These are phyloP conservation scores for Tetrahymena malaccensis DNA, from an alignment of 73 alveolate genomes.

Conservation along the genomic window DNA sequence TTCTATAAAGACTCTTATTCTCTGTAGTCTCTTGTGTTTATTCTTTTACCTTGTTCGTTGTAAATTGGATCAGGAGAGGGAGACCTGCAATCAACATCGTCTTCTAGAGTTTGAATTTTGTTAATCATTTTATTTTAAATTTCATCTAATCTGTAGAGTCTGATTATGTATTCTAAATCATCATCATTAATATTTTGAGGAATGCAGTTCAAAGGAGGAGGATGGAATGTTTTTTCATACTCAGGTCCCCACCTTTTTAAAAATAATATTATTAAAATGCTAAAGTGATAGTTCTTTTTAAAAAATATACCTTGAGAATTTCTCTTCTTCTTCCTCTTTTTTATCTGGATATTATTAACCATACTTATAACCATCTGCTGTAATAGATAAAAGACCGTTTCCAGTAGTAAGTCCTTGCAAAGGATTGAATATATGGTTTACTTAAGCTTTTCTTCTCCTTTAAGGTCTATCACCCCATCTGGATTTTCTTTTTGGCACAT, in stretches of 20 bases:
- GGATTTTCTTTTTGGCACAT: constrained; percentile 13
- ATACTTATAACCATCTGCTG: constrained; percentile 20
- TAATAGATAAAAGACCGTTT: constrained; percentile 10
- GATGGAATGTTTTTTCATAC: constrained; percentile 45
- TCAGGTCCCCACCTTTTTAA: constrained; percentile 43
- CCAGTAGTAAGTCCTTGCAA: constrained; percentile 36
- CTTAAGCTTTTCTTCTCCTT: constrained; percentile 26
- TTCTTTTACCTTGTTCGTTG: constrained; percentile 81
- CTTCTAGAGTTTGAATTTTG: constrained; percentile 64
- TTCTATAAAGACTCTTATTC: constrained; percentile 72
- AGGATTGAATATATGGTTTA: constrained; percentile 31
- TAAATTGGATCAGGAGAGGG: constrained; percentile 97
- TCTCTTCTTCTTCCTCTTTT: constrained; percentile 26
- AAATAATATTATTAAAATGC: background rate
- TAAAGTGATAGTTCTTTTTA: background rate
- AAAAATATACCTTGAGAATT: background rate
- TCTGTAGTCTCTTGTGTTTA: constrained; percentile 86
- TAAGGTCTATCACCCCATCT: constrained; percentile 48
- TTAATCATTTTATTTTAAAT: constrained; percentile 74
- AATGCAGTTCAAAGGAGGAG: constrained; percentile 48
- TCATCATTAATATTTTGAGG: constrained; percentile 43
- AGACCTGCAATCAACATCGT: constrained; percentile 92
- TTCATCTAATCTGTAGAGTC: constrained; percentile 90
- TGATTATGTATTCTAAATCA: constrained; percentile 61
- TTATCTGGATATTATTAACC: constrained; percentile 13